Base-by-base conservation (phyloP, 192 early-diverging fungal genomes). In the Funneliformis geosporum region DNA sequence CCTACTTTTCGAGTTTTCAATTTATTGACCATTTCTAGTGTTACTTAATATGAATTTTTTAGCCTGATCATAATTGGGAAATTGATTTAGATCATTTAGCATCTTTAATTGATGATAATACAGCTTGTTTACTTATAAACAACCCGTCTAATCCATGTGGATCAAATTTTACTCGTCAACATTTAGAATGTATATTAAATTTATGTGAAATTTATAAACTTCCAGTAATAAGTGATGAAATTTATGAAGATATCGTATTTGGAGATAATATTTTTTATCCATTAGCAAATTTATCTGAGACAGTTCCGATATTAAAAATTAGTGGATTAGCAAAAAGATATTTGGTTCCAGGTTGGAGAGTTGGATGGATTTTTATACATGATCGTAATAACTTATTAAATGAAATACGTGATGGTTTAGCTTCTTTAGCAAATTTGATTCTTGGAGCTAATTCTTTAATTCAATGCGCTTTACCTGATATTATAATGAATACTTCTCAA, bases 81-180 rank as follows among this genome's bases (percentile, higher is more conserved):
- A 88, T 89, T 40, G 96, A 97, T 84, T 81, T 97, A 39, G 89
- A 84, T 28, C 92, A 96, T 42, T 80, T 97, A 79, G 92, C 93
- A 80, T 90, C 91, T 5, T 87, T 94, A 76, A 93, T 97, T 68
- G 93, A 97, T 80, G 87, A 89, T 0, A 91, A 94, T 47, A 97
- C 96, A 6, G 89, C 90, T 1, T 91, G 90, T 27, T 91, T 96
- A 59, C 79, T 96, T 47, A 91, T 96, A 85, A 96, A 96, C 88
- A 97, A 95, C 85, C 95, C 96, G 42, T 95, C 93, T 55, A 97
- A 97, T 83, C 96, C 96, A 1, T 97, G 96, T 78, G 96, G 96
- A 5, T 96, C 95, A 40, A 94, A 94, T 59, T 97, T 92, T 80
- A 86, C 90, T 46, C 85, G 88, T 38, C 80, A 88, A 28, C 95